These are phyloP conservation scores for Cystobasidiaceae sp. DNA, from an alignment of 1,284 basidiomycete genomes.

Conservation along the genomic window DNA sequence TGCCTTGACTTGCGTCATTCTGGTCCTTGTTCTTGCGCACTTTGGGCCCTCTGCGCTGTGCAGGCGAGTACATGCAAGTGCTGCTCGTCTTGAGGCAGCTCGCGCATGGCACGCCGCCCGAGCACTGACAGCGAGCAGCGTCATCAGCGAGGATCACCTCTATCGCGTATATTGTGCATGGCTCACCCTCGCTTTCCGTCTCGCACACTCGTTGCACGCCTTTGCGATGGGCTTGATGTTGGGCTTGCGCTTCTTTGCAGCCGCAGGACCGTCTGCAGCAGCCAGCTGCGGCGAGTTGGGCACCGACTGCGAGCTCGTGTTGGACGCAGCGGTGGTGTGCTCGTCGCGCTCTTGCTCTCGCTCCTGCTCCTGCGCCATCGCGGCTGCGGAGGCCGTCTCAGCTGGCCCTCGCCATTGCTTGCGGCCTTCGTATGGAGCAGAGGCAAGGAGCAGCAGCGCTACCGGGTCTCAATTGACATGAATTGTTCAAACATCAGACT, in stretches of 20 bases:
- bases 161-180: too few relatives aligned
- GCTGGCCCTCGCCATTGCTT: too few relatives aligned
- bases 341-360: too few relatives aligned
- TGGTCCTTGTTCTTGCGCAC: neutral
- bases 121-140: neutral
- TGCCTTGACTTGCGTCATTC: neutral
- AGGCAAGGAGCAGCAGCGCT: too few relatives aligned
- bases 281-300: too few relatives aligned
- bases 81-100: neutral
- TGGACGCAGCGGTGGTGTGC: too few relatives aligned
- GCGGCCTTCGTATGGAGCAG: too few relatives aligned
- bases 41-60: slow-evolving; percentile 3
- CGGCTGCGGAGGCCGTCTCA: too few relatives aligned
- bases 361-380: too few relatives aligned
- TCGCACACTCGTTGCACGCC: slow-evolving; percentile 4
- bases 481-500: too few relatives aligned
- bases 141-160: neutral
- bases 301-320: too few relatives aligned
- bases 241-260: neutral
- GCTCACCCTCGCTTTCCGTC: neutral
- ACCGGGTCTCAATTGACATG: too few relatives aligned
- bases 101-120: neutral
- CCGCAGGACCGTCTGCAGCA: neutral
- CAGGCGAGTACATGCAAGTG: neutral
- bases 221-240: neutral